phyloP scores from a whole-genome alignment of 805 yeast species.

The Maudiozyma saulgeensis region DNA sequence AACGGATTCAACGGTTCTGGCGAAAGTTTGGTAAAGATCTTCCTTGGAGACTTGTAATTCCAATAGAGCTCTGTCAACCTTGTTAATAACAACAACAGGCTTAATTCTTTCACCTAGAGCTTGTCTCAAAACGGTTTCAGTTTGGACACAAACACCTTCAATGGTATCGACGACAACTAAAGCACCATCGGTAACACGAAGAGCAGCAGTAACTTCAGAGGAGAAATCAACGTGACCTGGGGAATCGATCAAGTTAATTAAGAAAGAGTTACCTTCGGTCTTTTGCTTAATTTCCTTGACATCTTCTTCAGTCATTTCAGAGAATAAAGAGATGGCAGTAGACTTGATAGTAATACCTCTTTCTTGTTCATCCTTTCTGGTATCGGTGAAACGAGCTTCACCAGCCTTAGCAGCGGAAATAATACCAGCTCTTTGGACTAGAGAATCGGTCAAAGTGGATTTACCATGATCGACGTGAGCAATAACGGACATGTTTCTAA shows the following conservation, averaged over 20 bases:
- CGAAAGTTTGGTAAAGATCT: constrained; percentile 95
- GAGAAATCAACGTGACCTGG: constrained; percentile 92
- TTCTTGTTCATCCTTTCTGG: constrained; percentile 55
- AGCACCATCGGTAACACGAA: constrained; percentile 99
- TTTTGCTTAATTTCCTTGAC: constrained; percentile 82
- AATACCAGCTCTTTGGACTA: constrained; percentile 98
- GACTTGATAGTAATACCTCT: constrained; percentile 96
- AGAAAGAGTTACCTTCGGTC: constrained; percentile 85
- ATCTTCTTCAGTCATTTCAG: constrained; percentile 72
- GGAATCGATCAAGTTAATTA: constrained; percentile 96
- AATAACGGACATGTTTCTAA: constrained; percentile 99
- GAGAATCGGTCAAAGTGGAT: constrained; percentile 97
- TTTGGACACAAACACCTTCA: constrained; percentile 99
- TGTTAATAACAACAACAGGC: constrained; percentile 98
- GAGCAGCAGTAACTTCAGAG: constrained; percentile 94
- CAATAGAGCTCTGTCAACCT: constrained; percentile 98
- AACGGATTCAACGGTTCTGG: constrained; percentile 98
- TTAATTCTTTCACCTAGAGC: constrained; percentile 98
- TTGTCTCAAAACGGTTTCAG: constrained; percentile 99
- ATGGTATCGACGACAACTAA: constrained; percentile 97
- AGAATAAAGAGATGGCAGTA: constrained; percentile 92
- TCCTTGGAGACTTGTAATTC: constrained; percentile 98
- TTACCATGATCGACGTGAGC: constrained; percentile 99
- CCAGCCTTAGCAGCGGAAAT: constrained; percentile 99
- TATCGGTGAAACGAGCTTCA: constrained; percentile 99